phyloP scores from a whole-genome alignment of 495 filamentous ascomycete genomes.

The Aspergillus conjunctus region DNA sequence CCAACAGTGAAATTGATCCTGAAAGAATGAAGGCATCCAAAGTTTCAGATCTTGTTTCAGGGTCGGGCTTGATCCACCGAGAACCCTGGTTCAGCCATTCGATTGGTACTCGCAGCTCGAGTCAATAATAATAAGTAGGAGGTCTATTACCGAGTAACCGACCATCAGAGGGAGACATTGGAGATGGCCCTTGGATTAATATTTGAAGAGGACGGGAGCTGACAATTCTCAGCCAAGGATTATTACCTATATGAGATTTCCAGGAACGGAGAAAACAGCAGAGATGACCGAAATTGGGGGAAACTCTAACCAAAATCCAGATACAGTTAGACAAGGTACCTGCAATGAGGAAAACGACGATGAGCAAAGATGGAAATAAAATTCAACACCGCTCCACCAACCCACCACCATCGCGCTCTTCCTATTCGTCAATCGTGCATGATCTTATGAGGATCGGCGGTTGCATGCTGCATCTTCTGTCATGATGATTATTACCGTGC shows the following conservation, averaged over 20 bases:
- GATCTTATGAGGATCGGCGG: constrained; percentile 17
- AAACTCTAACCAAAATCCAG: no score
- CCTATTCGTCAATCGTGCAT: constrained; percentile 6
- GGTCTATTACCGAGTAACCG: no score
- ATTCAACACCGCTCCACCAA: not conserved
- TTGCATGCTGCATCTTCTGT: constrained; percentile 7
- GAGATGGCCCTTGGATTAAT: no score
- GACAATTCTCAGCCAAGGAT: no score
- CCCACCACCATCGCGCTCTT: not conserved
- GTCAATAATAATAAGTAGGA: no score
- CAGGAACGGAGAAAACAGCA: no score
- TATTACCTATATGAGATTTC: no score
- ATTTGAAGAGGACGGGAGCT: no score
- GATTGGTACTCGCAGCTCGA: not conserved
- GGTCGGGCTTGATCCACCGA: constrained; percentile 3
- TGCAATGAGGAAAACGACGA: not conserved
- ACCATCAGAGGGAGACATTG: no score
- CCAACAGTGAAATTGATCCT: not conserved
- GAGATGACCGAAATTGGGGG: no score
- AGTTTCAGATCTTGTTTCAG: constrained; percentile 21
- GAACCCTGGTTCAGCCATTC: not conserved
- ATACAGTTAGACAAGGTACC: no score
- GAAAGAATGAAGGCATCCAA: not conserved
- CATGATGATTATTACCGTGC: no score
- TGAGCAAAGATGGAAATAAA: not conserved